Evolutionary conservation across 176 grass and related monocot species (phyloP), one percentile per base, ranked within the genome.

Genomic region (Areca catechu): DNA sequence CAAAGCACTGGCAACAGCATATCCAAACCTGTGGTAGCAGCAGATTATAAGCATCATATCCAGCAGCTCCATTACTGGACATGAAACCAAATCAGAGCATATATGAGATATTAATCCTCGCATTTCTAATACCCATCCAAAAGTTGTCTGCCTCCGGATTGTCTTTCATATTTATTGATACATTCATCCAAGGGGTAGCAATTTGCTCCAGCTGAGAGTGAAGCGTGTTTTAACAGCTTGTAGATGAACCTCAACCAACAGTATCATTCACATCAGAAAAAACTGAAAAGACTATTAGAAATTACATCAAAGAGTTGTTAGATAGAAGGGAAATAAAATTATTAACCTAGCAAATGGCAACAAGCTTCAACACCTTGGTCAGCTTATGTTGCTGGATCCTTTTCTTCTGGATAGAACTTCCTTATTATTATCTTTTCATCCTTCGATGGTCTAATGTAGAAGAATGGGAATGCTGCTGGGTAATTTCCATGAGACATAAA

Each of bases 91-190:
- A 24, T 70, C 49, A 53, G 61, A 48, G 20, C 60, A 62, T 7
- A 43, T 43, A 43, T 43, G 34, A 67, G 1, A 76, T 2, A 78
- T 51, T 60, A 47, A 58, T 63, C 68, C 81, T 72, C 61, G 92
- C 88, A 98, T 98, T 82, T 98, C 93, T 83, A 98, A 76, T n/a
- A 98, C 93, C 93, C 93, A 98, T 72, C 93, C 93, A 64, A 98
- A 98, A 58, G 88, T 92, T 85, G 69, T 98, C 87, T 29, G 93
- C 85, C 72, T 89, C 88, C 67, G 19, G 51, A 76, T 92, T 84
- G 15, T 92, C 81, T 89, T 98, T 98, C 93, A 98, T 98, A 72
- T 74, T 71, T 54, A 98, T 48, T 1, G 93, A 98, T 61, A 98
- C 10, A 72, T 98, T 92, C 88, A 98, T 89, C 93, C 93, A 98